Evolutionary conservation across 352 stramenopile species (phyloP).

Genomic region (Blastocystis sp.): DNA sequence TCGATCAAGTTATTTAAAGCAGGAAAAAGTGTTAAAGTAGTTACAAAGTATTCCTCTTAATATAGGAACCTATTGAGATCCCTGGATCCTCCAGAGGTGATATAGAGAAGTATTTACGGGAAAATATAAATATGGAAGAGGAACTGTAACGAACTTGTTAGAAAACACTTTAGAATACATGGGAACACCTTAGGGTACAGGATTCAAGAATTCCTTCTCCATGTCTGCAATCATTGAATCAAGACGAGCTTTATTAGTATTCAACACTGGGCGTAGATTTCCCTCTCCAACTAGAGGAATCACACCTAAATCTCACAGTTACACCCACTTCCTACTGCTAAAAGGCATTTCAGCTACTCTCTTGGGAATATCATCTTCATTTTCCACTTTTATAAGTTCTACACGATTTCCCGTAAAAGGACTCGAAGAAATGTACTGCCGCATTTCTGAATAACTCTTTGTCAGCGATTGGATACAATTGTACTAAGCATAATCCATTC

Average conservation of each 20-base stretch:
- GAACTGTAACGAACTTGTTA: not conserved
- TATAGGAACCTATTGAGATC: conserved; percentile 16
- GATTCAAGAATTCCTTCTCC: conserved; percentile 20
- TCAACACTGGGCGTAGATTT: not conserved
- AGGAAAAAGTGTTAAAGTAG: not conserved
- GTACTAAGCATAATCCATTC: not conserved
- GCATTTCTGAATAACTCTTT: conserved; percentile 14
- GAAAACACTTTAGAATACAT: not conserved
- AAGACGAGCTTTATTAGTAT: not conserved
- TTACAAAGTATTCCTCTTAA: not conserved
- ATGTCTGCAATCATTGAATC: conserved; percentile 44
- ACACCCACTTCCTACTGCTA: not conserved
- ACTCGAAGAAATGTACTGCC: not conserved
- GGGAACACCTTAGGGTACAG: not conserved
- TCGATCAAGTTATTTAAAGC: conserved; percentile 29
- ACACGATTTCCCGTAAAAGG: conserved; percentile 7
- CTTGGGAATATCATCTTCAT: not conserved
- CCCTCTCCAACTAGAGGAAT: conserved; percentile 36
- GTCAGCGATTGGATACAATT: conserved; percentile 36
- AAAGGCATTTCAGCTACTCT: not conserved
- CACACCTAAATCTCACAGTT: not conserved
- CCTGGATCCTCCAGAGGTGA: conserved; percentile 2
- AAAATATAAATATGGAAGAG: not conserved
- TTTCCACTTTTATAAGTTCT: not conserved
- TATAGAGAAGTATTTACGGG: not conserved